Evolutionary conservation across 805 yeast species (phyloP).

Genomic region (Sugiyamaella lignohabitans): DNA sequence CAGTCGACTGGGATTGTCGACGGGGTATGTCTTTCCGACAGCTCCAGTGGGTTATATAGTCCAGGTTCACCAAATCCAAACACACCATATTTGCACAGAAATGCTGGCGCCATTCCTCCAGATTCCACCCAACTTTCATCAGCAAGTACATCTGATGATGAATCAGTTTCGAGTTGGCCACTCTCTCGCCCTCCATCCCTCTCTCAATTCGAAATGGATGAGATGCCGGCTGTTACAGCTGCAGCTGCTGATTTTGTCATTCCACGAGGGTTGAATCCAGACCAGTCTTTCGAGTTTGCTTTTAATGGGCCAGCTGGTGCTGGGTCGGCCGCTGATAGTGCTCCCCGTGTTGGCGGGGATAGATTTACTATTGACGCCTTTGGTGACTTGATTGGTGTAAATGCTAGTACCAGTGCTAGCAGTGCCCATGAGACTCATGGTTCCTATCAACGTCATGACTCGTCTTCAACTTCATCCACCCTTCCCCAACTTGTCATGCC

Average conservation of each 20-base stretch:
- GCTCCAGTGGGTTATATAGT: neutral
- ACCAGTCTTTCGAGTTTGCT: neutral
- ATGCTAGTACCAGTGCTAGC: neutral
- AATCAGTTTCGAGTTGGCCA: conserved; percentile 13
- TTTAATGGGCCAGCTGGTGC: neutral
- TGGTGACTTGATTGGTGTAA: neutral
- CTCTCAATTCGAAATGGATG: conserved; percentile 6
- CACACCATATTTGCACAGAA: neutral
- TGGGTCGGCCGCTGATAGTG: neutral
- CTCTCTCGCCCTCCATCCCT: conserved; percentile 9
- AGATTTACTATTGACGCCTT: neutral
- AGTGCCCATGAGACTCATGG: neutral
- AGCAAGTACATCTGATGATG: conserved; percentile 10
- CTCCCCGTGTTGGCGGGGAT: too few species aligned
- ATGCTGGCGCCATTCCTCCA: neutral
- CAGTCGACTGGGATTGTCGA: neutral
- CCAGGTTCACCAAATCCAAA: neutral
- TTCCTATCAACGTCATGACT: neutral
- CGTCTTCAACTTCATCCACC: neutral
- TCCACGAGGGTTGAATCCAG: too few species aligned
- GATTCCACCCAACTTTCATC: neutral
- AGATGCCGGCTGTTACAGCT: neutral
- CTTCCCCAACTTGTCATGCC: conserved; percentile 22
- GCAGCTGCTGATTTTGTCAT: neutral
- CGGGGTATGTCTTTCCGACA: neutral